Evolutionary conservation across 305 asterid species (phyloP), one percentile per base, ranked within the genome.

Genomic region (Monarda citriodora): DNA sequence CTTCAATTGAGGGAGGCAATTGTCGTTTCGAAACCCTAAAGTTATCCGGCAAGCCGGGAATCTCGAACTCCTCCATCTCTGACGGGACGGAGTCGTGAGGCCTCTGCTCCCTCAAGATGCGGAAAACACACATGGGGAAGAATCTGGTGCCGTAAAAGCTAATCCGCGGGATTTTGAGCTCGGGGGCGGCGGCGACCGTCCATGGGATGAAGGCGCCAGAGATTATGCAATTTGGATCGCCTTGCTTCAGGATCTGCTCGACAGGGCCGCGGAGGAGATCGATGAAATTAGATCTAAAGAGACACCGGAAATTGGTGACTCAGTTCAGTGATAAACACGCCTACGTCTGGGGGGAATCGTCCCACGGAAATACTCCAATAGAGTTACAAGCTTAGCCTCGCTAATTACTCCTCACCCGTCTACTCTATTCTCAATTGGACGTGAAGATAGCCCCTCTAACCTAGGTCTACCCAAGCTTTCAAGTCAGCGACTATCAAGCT

Each of bases 71-170:
- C 10, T 74, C 77, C 3, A 47, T 48, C 14, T 71, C 77, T 2
- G 81, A 78, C 3, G 46, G 56, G 31, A 76, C 79, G 6, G 32
- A 61, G 14, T 65, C 53, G 17, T 46, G 73, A 16, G 87, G 85
- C 22, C 62, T 77, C 9, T 83, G 15, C 0, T 56, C 58, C 20
- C 49, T 44, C 49, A 79, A 10, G 6, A 18, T 42, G 6, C 53
- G 64, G 3, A 10, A 9, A 15, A 56, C 69, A 66, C 64, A 64
- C 44, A 67, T 31, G 0, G 91, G 79, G 53, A 83, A 77, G 23
- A 68, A 75, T n/a, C 87, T 76, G 0, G 82, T 67, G 8, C 92
- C 87, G 14, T 77, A 73, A 51, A 81, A 79, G 38, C 21, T 26
- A 29, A 80, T 6, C n/a, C 74, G n/a, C 1, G 76, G 73, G 14